phyloP scores from a whole-genome alignment of 129 eudicot genomes.

The Artemisia annua region DNA sequence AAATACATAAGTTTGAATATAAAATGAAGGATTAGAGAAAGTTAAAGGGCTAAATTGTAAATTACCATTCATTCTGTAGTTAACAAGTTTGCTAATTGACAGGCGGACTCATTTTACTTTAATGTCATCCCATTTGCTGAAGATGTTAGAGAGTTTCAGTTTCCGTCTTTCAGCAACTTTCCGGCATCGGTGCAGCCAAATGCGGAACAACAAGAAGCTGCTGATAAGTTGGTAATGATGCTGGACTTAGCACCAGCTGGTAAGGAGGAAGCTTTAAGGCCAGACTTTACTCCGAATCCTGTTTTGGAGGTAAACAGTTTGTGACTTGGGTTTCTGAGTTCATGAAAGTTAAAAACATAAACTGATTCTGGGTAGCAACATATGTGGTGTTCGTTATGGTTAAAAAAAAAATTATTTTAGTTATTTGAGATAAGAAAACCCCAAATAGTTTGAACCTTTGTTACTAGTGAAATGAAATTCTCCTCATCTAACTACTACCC shows the following conservation, averaged over 20 bases:
- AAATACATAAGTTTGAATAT: too few relatives aligned
- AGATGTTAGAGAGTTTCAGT: conserved; percentile 91
- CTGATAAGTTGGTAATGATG: conserved; percentile 89
- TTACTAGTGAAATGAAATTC: background rate
- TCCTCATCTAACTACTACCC: background rate
- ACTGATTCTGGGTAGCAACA: conserved; percentile 20
- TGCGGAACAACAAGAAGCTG: conserved; percentile 82
- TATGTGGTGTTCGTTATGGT: conserved; percentile 3
- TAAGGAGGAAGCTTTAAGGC: conserved; percentile 73
- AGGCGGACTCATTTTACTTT: conserved; percentile 94
- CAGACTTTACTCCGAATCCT: conserved; percentile 91
- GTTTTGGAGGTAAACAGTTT: conserved; percentile 66
- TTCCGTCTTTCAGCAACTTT: conserved; percentile 84
- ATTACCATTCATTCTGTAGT: background rate
- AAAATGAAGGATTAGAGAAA: too few relatives aligned
- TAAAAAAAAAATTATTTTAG: background rate
- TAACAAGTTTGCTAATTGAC: conserved; percentile 24
- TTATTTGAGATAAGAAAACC: background rate
- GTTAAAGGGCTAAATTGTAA: too few relatives aligned
- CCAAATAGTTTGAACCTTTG: background rate
- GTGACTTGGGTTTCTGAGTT: background rate
- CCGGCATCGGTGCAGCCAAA: conserved; percentile 75
- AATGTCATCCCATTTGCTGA: conserved; percentile 97
- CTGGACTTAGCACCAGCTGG: conserved; percentile 87
- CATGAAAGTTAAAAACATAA: background rate